These are phyloP conservation scores for Plenodomus lindquistii DNA, from an alignment of 2,329 filamentous ascomycete species.

Conservation along the genomic window DNA sequence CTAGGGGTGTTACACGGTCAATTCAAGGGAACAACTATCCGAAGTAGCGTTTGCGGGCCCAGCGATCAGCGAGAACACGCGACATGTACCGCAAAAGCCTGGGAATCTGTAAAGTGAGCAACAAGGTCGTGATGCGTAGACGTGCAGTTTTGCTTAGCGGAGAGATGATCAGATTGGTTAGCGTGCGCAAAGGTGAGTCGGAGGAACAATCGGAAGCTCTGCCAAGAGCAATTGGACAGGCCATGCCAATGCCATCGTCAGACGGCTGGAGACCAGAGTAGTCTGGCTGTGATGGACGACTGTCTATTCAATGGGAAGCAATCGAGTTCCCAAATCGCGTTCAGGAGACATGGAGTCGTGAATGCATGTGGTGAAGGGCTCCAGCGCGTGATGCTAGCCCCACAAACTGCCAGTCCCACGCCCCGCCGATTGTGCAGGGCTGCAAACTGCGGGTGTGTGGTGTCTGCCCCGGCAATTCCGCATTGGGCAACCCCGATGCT, in stretches of 20 bases:
- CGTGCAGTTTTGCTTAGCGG: constrained; percentile 25
- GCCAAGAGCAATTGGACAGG: constrained; percentile 10
- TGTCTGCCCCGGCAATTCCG: constrained; percentile 15
- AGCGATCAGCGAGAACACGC: constrained; percentile 57
- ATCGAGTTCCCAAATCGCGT: not conserved
- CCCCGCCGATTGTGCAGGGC: not conserved
- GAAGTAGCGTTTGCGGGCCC: constrained; percentile 52
- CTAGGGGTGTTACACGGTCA: constrained; percentile 24
- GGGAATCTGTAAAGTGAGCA: constrained; percentile 1
- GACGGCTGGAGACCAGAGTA: no score
- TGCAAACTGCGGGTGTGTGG: not conserved
- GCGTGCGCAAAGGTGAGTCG: constrained; percentile 12
- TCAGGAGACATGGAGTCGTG: not conserved
- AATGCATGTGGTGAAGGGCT: not conserved
- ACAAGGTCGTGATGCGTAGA: constrained; percentile 15
- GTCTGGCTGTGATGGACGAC: no score
- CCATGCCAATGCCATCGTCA: not conserved
- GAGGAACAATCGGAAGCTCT: constrained; percentile 21
- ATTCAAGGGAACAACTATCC: constrained; percentile 40
- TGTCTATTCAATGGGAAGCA: no score
- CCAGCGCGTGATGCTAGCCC: not conserved
- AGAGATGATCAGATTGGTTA: constrained; percentile 16
- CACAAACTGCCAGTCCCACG: constrained; percentile 1
- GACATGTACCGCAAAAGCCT: constrained; percentile 52
- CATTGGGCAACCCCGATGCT: constrained; percentile 18